Base-by-base conservation (phyloP, 352 stramenopile genomes). In the Phytophthora palmivora region DNA sequence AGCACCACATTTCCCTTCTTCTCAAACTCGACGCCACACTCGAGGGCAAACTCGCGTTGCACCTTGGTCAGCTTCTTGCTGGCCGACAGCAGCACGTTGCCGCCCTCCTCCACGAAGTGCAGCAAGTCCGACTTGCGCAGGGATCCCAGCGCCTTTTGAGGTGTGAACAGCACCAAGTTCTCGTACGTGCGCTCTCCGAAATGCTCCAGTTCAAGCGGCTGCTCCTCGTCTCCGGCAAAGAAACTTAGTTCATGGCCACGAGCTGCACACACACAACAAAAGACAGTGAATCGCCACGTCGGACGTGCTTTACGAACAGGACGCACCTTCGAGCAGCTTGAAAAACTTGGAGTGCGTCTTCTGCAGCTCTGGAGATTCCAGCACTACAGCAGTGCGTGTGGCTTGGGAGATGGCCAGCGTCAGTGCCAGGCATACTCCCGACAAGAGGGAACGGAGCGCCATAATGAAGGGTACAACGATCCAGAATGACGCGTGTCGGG, bases 151-250 rank as follows among this genome's bases (percentile, higher is more conserved):
- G 88, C 90, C 75, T 92, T 92, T 44, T 90, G 73, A 22, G 91
- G 89, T 34, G 89, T 89, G 49, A 97, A 91, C 49, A 97, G 65
- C 49, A 98, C 73, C 58, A 98, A 73, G 65, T 98, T 94, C 55
- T 98, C 92, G 65, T 88, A 97, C 45, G 79, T 63, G 41, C 76
- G 80, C 69, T 96, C 90, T 49, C 91, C 91, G 72, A 92, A 98
- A 57, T 79, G 67, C n/a, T 87, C 80, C 2, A 97, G 76, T 37
- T 66, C 45, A 16, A 96, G 58, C 32, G 74, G 57, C n/a, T 63
- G 38, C 49, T 55, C 10, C 39, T 84, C 65, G 14, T 88, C 80
- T 38, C 77, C 80, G 7, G 78, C 54, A 52, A 80, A 76, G 61
- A 88, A 93, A 46, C 70, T 67, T 19, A 94, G 54, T 19, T 84